Percentiles rank a stretch among this genome's conserved stretches.
These are phyloP conservation scores for Coccomyxa sp. DNA, from an alignment of 139 green algal species.

Conservation along the genomic window DNA sequence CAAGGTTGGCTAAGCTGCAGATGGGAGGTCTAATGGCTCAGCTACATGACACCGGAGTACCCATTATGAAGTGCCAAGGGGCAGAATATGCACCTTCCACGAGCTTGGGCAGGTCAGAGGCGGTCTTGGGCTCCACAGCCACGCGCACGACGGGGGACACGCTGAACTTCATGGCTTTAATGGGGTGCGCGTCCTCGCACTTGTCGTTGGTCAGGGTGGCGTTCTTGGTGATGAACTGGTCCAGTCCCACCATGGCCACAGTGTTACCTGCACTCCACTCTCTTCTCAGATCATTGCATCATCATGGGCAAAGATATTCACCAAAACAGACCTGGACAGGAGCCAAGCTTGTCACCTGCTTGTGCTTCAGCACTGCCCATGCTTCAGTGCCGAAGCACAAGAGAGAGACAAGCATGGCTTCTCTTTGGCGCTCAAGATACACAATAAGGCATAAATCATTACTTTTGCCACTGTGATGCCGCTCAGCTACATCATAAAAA, in stretches of 20 bases:
- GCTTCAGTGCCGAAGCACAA: background rate
- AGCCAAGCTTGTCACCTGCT: no score
- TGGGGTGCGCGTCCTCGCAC: slow-evolving; percentile 85
- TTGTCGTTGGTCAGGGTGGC: slow-evolving; percentile 91
- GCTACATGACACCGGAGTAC: background rate
- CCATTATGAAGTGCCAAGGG: background rate
- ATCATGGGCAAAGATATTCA: no score
- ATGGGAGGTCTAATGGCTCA: no score
- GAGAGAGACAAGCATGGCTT: background rate
- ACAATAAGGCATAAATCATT: no score
- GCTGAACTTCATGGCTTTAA: slow-evolving; percentile 99
- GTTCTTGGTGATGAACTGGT: slow-evolving; percentile 99
- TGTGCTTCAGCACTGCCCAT: no score
- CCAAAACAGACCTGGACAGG: no score
- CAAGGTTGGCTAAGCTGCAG: no score
- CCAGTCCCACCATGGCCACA: slow-evolving; percentile 95
- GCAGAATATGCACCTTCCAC: slow-evolving; percentile 70
- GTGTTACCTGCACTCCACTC: slow-evolving; percentile 90
- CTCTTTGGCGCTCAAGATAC: no score
- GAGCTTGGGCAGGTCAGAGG: slow-evolving; percentile 97
- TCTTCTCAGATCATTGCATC: no score
- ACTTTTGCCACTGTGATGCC: no score
- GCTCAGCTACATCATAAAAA: no score
- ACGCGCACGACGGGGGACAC: slow-evolving; percentile 95
- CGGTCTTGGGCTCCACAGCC: slow-evolving; percentile 91